These are phyloP conservation scores for Xenosphaeropsis pyriputrescens DNA, from an alignment of 2,329 filamentous ascomycete genomes.

Conservation along the genomic window DNA sequence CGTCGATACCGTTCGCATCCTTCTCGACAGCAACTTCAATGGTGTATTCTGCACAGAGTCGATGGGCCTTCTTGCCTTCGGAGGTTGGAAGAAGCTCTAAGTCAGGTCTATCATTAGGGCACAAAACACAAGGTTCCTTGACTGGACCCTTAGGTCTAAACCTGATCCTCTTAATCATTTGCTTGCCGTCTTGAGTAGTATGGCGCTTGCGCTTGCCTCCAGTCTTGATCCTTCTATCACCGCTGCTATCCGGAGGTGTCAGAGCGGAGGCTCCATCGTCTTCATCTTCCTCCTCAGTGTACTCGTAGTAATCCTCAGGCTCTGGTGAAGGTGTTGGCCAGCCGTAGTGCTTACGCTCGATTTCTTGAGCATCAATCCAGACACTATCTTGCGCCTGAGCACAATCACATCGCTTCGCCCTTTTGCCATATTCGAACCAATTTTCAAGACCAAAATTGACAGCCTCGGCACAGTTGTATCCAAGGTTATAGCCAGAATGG, in stretches of 20 bases:
- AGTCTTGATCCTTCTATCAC: conserved; percentile 52
- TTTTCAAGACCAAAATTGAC: conserved; percentile 96
- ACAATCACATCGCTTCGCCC: conserved; percentile 94
- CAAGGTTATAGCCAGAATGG: conserved; percentile 93
- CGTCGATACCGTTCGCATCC: conserved; percentile 52
- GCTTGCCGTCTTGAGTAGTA: conserved; percentile 22
- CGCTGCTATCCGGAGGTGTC: conserved; percentile 59
- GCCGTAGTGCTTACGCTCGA: conserved; percentile 84
- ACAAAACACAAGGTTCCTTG: conserved; percentile 77
- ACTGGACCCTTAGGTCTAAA: conserved; percentile 54
- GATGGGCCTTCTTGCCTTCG: conserved; percentile 75
- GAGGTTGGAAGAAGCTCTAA: conserved; percentile 78
- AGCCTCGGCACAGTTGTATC: conserved; percentile 97
- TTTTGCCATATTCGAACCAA: conserved; percentile 89
- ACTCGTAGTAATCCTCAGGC: conserved; percentile 57
- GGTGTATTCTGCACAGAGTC: conserved; percentile 78
- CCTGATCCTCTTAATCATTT: conserved; percentile 55
- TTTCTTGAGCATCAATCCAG: conserved; percentile 93
- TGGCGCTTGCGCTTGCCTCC: conserved; percentile 55
- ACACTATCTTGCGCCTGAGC: conserved; percentile 92
- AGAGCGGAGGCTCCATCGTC: conserved; percentile 38
- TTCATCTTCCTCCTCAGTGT: conserved; percentile 45
- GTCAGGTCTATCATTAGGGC: conserved; percentile 75
- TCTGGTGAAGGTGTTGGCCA: conserved; percentile 78
- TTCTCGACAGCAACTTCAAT: conserved; percentile 79